phyloP scores from a whole-genome alignment of 352 stramenopile genomes.

The Globisporangium cystogenes region DNA sequence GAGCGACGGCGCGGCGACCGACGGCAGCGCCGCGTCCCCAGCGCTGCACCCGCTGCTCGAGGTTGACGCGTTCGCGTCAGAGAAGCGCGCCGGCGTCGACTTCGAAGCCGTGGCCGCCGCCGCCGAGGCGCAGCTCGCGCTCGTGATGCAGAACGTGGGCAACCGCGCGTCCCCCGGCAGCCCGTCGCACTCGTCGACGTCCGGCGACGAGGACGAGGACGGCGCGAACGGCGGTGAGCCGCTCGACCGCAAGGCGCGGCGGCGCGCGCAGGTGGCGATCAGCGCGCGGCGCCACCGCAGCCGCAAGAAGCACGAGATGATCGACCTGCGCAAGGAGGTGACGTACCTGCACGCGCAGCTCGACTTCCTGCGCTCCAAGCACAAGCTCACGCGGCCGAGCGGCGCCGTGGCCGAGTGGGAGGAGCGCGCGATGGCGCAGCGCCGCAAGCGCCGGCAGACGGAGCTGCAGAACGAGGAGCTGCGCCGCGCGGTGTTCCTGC shows the following conservation, averaged over 20 bases:
- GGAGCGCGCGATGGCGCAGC: conserved; percentile 24
- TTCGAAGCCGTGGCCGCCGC: background rate
- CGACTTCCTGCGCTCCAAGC: conserved; percentile 23
- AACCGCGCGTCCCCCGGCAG: background rate
- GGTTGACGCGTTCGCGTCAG: conserved; percentile 1
- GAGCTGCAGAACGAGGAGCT: conserved; percentile 48
- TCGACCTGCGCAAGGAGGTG: conserved; percentile 31
- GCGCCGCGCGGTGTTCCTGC: conserved; percentile 36
- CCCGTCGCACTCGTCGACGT: conserved; percentile 9
- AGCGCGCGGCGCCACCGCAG: conserved; percentile 34
- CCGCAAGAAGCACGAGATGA: conserved; percentile 41
- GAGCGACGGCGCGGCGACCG: conserved; percentile 1
- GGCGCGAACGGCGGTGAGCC: conserved; percentile 2
- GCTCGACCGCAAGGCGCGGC: conserved; percentile 21
- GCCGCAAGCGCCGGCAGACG: conserved; percentile 22
- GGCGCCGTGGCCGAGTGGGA: conserved; percentile 21
- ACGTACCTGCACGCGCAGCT: conserved; percentile 26
- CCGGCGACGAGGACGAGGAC: conserved; percentile 5
- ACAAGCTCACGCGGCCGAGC: conserved; percentile 20
- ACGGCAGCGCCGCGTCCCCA: background rate
- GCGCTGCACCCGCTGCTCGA: background rate
- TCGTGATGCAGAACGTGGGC: background rate
- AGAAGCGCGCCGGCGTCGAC: conserved; percentile 6
- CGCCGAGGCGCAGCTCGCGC: background rate
- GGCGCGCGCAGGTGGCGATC: conserved; percentile 24